These are phyloP conservation scores for Beauveria brongniartii DNA, from an alignment of 2,329 filamentous ascomycete species.

Conservation along the genomic window DNA sequence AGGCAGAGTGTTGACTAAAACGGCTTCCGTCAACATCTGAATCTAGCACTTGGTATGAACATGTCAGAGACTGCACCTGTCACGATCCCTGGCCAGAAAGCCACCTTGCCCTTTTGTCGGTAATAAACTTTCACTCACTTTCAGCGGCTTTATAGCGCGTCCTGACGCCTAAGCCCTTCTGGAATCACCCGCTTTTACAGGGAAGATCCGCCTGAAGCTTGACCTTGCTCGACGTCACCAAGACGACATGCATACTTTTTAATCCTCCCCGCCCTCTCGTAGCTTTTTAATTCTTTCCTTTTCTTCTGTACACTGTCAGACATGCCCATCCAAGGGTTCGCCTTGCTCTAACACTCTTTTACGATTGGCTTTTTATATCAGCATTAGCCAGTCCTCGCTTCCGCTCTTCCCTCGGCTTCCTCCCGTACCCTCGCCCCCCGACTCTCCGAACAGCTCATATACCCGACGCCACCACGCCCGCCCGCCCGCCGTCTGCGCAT, in stretches of 20 bases:
- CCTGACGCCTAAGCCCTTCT: background rate
- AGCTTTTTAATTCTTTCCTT: background rate
- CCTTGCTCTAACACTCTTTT: background rate
- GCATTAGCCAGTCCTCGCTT: background rate
- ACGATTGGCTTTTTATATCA: background rate
- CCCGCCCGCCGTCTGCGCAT: background rate
- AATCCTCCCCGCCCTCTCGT: background rate
- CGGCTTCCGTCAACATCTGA: too few species aligned
- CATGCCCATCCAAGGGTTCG: background rate
- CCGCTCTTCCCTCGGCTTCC: background rate
- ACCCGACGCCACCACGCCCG: background rate
- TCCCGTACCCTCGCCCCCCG: too few species aligned
- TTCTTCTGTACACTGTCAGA: background rate
- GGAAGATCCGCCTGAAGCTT: background rate
- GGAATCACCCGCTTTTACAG: background rate
- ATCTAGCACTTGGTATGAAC: too few species aligned
- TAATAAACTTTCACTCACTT: background rate
- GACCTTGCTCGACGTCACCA: slow-evolving; percentile 7
- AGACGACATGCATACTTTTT: background rate
- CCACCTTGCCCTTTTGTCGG: too few species aligned
- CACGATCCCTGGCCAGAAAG: too few species aligned
- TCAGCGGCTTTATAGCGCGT: background rate
- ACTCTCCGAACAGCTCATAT: background rate
- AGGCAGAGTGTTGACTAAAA: too few species aligned
- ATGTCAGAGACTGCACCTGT: too few species aligned